Percentiles rank a stretch among this genome's conserved stretches.
These are phyloP conservation scores for Leishmania tropica DNA, from an alignment of 208 protist genomes.

Conservation along the genomic window DNA sequence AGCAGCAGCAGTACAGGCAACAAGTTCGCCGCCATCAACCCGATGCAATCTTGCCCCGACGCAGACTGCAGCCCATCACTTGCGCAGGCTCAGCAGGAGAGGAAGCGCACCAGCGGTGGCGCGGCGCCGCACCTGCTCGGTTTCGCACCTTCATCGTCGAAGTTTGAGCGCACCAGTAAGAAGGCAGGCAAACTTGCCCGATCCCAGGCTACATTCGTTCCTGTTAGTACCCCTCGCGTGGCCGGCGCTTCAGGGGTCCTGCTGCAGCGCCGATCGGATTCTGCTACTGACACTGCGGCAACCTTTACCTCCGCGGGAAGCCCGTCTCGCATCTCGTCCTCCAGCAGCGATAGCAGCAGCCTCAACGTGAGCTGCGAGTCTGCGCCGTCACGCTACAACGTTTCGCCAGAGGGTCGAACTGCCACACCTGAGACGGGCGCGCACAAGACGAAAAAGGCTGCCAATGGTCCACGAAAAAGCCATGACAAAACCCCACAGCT, in stretches of 20 bases:
- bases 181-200: neutral
- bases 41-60: neutral
- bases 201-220: neutral
- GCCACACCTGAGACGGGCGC: too few species aligned
- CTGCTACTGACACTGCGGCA: neutral
- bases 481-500: neutral
- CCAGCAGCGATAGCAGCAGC: constrained; percentile 9
- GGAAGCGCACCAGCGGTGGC: neutral
- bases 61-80: neutral
- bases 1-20: neutral
- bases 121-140: neutral
- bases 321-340: constrained; percentile 9
- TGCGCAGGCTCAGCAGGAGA: neutral
- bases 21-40: neutral
- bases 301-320: neutral
- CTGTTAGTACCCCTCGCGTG: neutral
- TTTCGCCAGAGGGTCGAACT: neutral
- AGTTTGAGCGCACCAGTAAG: neutral
- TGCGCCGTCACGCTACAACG: neutral
- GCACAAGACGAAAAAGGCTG: neutral
- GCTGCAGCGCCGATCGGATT: neutral
- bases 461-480: neutral
- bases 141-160: neutral
- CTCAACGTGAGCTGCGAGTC: constrained; percentile 3
- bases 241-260: neutral